Evolutionary conservation across 225 moss, liverwort and hornwort genomes (phyloP), one percentile per base, ranked within the genome.

Genomic region (Takakia lepidozioides): DNA sequence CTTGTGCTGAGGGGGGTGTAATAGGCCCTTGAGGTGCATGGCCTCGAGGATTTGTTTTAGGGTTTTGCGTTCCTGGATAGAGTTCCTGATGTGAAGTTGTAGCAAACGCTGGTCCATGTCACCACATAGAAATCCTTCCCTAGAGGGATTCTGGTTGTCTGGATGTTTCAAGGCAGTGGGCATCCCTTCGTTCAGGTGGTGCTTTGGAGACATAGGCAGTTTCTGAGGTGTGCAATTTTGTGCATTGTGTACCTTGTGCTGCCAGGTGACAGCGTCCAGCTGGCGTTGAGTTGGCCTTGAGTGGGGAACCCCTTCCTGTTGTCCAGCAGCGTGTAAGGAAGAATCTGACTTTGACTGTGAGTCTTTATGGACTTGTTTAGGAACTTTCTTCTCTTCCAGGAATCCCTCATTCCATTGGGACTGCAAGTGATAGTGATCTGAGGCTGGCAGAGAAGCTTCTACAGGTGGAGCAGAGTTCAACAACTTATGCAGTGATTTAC

Each of bases 161-260:
- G 66, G 70, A 48, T 58, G 74, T 53, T 70, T 74, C 1, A 73
- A 51, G 20, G 44, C 59, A 28, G 55, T 58, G 8, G 79, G 74
- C 74, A 80, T 80, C 11, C 74, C 79, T 80, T 80, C 79, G 60
- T 74, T 80, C 51, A 60, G 70, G 47, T 70, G 79, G 34, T 80
- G 79, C 27, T 70, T 80, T 8, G 79, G 74, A 2, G 79, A 80
- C 74, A 80, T 61, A 13, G 64, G 58, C 41, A 70, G 79, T 70
- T 66, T 56, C 28, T 73, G 54, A 19, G 60, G 58, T 24, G 74
- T 65, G 42, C 40, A 64, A 38, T 50, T 54, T 3, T 39, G 51
- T 10, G 57, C 60, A 8, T 53, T n/a, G n/a, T n/a, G n/a, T n/a
- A n/a, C n/a, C n/a, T n/a, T n/a, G n/a, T n/a, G n/a, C n/a, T n/a